These are phyloP conservation scores for Xylaria sp. DNA, from an alignment of 2,329 filamentous ascomycete species.

Conservation along the genomic window DNA sequence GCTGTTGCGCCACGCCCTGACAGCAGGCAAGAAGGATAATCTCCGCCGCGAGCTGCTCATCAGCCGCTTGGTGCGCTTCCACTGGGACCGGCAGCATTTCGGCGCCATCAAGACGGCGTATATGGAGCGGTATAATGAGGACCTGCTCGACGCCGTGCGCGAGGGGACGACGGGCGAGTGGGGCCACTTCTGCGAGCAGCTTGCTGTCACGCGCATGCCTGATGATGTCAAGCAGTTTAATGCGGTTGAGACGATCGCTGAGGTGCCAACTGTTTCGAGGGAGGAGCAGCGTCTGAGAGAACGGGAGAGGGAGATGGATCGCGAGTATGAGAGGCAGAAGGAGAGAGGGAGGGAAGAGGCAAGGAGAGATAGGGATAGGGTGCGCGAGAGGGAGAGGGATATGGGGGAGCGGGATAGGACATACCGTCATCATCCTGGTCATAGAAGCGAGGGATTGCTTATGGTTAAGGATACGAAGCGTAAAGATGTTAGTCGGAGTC, in stretches of 20 bases:
- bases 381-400: slow-evolving; percentile 13
- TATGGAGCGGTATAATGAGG: slow-evolving; percentile 65
- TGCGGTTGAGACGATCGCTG: slow-evolving; percentile 21
- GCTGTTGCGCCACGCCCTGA: slow-evolving; percentile 84
- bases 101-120: slow-evolving; percentile 75
- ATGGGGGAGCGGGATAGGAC: slow-evolving; percentile 15
- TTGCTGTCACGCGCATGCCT: slow-evolving; percentile 59
- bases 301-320: slow-evolving; percentile 15
- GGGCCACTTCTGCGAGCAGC: slow-evolving; percentile 66
- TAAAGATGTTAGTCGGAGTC: slow-evolving; percentile 23
- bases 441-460: slow-evolving; percentile 21
- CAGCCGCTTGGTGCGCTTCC: slow-evolving; percentile 77
- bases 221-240: slow-evolving; percentile 53
- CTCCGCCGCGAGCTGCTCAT: slow-evolving; percentile 82
- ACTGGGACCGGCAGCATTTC: slow-evolving; percentile 87
- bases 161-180: slow-evolving; percentile 73
- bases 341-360: slow-evolving; percentile 22
- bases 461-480: slow-evolving; percentile 27
- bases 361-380: slow-evolving; percentile 19
- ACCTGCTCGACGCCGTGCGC: slow-evolving; percentile 71
- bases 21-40: slow-evolving; percentile 62
- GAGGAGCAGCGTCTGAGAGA: slow-evolving; percentile 7
- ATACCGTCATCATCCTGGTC: slow-evolving; percentile 14
- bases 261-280: slow-evolving; percentile 10
- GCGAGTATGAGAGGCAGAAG: slow-evolving; percentile 20